Evolutionary conservation across 768 basidiomycete genomes (phyloP), one percentile per base, ranked within the genome.

Genomic region (Trichaptum fuscoviolaceum): DNA sequence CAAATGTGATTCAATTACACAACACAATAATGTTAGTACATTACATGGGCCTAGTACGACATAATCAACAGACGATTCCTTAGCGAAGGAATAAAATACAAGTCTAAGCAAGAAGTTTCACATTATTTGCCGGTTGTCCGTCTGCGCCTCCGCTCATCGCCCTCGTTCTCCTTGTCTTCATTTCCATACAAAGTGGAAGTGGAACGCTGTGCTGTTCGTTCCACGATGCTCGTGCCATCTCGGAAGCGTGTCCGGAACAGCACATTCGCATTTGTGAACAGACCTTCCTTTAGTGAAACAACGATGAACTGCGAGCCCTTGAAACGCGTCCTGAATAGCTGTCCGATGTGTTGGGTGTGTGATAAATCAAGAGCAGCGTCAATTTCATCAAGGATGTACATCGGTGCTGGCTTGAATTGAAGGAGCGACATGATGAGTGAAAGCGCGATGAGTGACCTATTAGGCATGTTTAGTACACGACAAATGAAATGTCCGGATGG

Each of bases 361-460:
- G 94, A 96, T 15, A 99, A 80, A 77, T 99, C 97, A 27, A 99
- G 85, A 8, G 96, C 96, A 0, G 97, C 96, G 76, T 99, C 97
- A 69, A 99, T 96, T 78, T 99, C 97, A 78, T 99, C 97, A 9
- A 99, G 85, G 74, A 99, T 99, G 77, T 99, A 99, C 94, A 99
- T 95, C 1, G 95, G 96, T 18, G 96, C 96, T 8, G 96, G 96
- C 74, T 98, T 98, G 84, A 98, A 98, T 75, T 98, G 95, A n/a
- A 99, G 87, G 20, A 99, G 86, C 0, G 97, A 92, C 95, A 99
- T 96, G 80, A 99, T 99, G 52, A 99, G 84, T 15, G 96, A 99
- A 0, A 99, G 85, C 0, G 97, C 97, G 73, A 99, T 99, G 69
- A 99, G 84, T 0, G 97, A 99, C 70, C 96, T 99, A 71, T 25